Base-by-base conservation (phyloP, 2,329 filamentous ascomycete genomes). In the Didymella pomorum region DNA sequence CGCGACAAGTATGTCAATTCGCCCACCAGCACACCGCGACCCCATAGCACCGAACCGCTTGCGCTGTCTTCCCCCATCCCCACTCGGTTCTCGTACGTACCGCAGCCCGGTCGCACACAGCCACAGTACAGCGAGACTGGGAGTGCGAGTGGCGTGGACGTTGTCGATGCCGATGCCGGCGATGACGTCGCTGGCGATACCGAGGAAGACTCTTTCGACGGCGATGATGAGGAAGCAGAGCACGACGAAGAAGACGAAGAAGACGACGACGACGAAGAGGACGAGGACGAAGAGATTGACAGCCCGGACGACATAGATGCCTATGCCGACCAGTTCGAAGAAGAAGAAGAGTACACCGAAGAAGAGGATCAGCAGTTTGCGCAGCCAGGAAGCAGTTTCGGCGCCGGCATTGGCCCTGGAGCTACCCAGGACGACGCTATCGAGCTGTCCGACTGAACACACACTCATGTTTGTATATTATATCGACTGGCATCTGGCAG, bases 361-460 rank as follows among this genome's bases (percentile, higher is more conserved):
- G 67, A 67, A 9, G 62, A 60, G 1, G 62, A 60, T 11, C 47
- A 49, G 46, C 50, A 60, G 2, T 52, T 52, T 18, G 58, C 46
- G 8, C 52, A 52, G 42, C 47, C 54, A 10, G 56, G 16, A 4
- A 41, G 31, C 31, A 58, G 44, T 45, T 55, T 47, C 20, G 48
- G 41, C 14, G 41, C 35, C 21, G 41, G 45, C 52, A 46, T 53
- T n/a, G 55, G 62, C 6, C 57, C 57, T 1, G 73, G 73, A 11
- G 65, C 57, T 6, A 75, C 71, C 2, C 67, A 74, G 49, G 71
- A 75, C 42, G 73, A 75, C 47, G 71, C 73, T 4, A 76, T 76
- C 41, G 72, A 76, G 61, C 63, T 76, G 11, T 73, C 70, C 3
- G 73, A 76, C 53, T 76, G 31, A 47, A 14, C 20, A 25, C 14